A percentile compares a stretch with the other conserved stretches of the same genome.
phyloP scores from a whole-genome alignment of 2,329 filamentous ascomycete species.

The Nothophaeocryptopus gaeumannii region DNA sequence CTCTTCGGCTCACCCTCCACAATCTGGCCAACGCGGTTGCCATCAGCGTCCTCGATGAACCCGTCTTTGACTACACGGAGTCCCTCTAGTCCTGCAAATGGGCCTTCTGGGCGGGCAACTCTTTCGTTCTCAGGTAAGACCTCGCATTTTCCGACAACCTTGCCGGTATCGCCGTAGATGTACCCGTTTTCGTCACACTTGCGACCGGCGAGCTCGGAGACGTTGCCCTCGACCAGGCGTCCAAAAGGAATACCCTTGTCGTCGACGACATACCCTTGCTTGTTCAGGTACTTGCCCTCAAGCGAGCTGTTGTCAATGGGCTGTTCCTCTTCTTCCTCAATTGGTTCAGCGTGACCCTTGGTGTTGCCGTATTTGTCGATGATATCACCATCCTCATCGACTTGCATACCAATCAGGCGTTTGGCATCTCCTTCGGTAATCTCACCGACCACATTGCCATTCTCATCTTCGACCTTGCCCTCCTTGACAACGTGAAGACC shows the following conservation, averaged over 20 bases:
- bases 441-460: conserved; percentile 73
- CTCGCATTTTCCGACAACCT: conserved; percentile 57
- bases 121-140: conserved; percentile 58
- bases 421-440: conserved; percentile 70
- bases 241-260: conserved; percentile 55
- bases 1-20: conserved; percentile 68
- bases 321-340: conserved; percentile 41
- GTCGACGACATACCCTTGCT: conserved; percentile 58
- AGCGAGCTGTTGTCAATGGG: conserved; percentile 53
- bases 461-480: conserved; percentile 70
- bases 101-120: conserved; percentile 59
- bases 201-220: conserved; percentile 56
- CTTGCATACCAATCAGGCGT: conserved; percentile 66
- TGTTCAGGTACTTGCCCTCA: conserved; percentile 56
- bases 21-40: conserved; percentile 70
- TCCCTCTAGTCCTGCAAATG: conserved; percentile 66
- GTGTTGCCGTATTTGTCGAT: conserved; percentile 69
- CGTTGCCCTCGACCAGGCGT: conserved; percentile 56
- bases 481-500: conserved; percentile 67
- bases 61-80: conserved; percentile 68
- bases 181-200: conserved; percentile 56
- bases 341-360: conserved; percentile 60
- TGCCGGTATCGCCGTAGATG: conserved; percentile 56
- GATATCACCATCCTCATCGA: conserved; percentile 81
- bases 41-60: conserved; percentile 74